Percentiles rank a stretch among this genome's conserved stretches.
Conservation (phyloP, 306 rosid species). For the Rosa multiflora region DNA sequence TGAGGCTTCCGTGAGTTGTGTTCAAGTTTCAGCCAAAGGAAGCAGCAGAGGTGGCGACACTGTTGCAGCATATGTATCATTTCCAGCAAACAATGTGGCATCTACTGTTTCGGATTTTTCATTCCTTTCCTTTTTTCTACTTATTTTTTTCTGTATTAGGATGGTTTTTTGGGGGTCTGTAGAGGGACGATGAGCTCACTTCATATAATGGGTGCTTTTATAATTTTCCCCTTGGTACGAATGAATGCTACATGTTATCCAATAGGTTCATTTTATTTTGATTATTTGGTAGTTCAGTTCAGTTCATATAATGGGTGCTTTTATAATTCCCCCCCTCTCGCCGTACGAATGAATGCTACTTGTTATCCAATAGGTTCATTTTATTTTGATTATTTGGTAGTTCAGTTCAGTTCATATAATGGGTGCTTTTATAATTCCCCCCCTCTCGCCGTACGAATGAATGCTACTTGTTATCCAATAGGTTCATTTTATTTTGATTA, state of each 20-base stretch:
- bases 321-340: no score
- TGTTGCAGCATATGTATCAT: conserved; percentile 43
- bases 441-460: no score
- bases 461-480: no score
- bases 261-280: background rate
- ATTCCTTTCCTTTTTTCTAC: conserved; percentile 24
- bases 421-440: no score
- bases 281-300: background rate
- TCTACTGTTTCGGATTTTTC: conserved; percentile 37
- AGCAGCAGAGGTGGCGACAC: conserved; percentile 45
- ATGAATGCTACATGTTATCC: conserved; percentile 4
- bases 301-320: background rate
- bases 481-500: no score
- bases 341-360: no score
- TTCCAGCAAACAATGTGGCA: conserved; percentile 47
- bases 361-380: no score
- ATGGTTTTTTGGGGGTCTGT: conserved; percentile 48
- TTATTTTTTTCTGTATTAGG: conserved; percentile 40
- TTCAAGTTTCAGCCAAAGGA: conserved; percentile 36
- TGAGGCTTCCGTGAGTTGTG: conserved; percentile 34
- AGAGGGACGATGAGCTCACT: conserved; percentile 48
- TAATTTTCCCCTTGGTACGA: conserved; percentile 22
- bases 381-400: no score
- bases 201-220: conserved; percentile 42
- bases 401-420: no score